Evolutionary conservation across 2,329 filamentous ascomycete species (phyloP).

Genomic region (Pseudogymnoascus sp.): DNA sequence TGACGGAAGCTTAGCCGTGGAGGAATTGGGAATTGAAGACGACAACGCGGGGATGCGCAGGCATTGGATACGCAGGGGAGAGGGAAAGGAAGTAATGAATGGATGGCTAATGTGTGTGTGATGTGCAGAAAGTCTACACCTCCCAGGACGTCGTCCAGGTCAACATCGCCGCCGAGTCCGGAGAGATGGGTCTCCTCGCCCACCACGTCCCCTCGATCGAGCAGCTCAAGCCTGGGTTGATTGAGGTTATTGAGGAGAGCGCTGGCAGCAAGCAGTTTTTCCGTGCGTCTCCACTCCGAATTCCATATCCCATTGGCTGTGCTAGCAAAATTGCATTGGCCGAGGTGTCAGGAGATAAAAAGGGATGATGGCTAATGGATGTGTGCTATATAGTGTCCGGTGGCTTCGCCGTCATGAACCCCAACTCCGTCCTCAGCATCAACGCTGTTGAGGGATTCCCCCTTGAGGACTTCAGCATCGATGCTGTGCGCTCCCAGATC

Average conservation of each 20-base stretch:
- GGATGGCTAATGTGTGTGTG: slow-evolving; percentile 19
- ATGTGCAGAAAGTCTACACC: slow-evolving; percentile 60
- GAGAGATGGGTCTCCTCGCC: slow-evolving; percentile 98
- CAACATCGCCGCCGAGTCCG: slow-evolving; percentile 95
- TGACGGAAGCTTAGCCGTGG: neutral
- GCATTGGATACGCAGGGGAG: slow-evolving; percentile 1
- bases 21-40: neutral
- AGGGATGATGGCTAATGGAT: slow-evolving; percentile 10
- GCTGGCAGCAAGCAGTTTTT: slow-evolving; percentile 94
- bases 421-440: slow-evolving; percentile 90
- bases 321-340: neutral
- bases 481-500: slow-evolving; percentile 83
- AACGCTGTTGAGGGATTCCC: slow-evolving; percentile 95
- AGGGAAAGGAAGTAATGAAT: slow-evolving; percentile 21
- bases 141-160: slow-evolving; percentile 76
- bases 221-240: slow-evolving; percentile 92
- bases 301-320: neutral
- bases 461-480: slow-evolving; percentile 90
- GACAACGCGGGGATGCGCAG: neutral
- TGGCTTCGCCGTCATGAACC: slow-evolving; percentile 94
- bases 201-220: slow-evolving; percentile 99
- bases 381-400: slow-evolving; percentile 63
- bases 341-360: neutral
- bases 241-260: slow-evolving; percentile 92
- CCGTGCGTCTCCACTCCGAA: slow-evolving; percentile 53